Percentiles rank a stretch among this genome's conserved stretches.
Evolutionary conservation across 2,329 filamentous ascomycete genomes (phyloP).

Genomic region (Aspergillus arachidicola): DNA sequence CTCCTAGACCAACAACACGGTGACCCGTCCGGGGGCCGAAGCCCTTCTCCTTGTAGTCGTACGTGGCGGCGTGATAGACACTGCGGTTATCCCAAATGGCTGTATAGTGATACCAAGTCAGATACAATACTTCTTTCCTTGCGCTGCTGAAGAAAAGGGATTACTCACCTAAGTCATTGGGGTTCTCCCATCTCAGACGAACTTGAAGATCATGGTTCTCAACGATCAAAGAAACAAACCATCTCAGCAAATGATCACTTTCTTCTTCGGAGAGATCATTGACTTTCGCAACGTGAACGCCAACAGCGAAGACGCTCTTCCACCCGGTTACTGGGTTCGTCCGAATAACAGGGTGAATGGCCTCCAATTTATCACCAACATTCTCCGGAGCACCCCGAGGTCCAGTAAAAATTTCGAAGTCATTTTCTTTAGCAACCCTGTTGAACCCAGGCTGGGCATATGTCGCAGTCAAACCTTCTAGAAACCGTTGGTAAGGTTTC

Average conservation of each 20-base stretch:
- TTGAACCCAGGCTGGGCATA: slow-evolving; percentile 35
- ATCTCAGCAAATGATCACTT: slow-evolving; percentile 34
- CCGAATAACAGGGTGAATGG: slow-evolving; percentile 49
- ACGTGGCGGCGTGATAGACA: slow-evolving; percentile 59
- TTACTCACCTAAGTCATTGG: slow-evolving; percentile 45
- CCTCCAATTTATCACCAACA: slow-evolving; percentile 53
- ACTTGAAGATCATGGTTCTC: slow-evolving; percentile 48
- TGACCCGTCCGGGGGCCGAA: slow-evolving; percentile 54
- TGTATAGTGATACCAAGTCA: slow-evolving; percentile 12
- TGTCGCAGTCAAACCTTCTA: slow-evolving; percentile 44
- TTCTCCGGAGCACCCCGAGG: slow-evolving; percentile 59
- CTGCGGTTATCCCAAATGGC: slow-evolving; percentile 63
- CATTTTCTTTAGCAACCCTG: slow-evolving; percentile 32
- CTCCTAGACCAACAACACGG: slow-evolving; percentile 56
- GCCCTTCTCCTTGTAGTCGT: slow-evolving; percentile 53
- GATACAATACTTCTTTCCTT: not conserved
- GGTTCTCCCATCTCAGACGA: slow-evolving; percentile 40
- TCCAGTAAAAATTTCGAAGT: slow-evolving; percentile 32
- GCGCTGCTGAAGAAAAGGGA: not conserved
- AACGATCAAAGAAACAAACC: slow-evolving; percentile 40
- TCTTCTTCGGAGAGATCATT: slow-evolving; percentile 38
- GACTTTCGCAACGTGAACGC: slow-evolving; percentile 33
- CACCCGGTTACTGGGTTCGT: slow-evolving; percentile 55
- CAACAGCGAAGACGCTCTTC: slow-evolving; percentile 42
- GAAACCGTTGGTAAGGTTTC: slow-evolving; percentile 41